Conservation (phyloP, 257 asterid genomes). For the Perilla frutescens region DNA sequence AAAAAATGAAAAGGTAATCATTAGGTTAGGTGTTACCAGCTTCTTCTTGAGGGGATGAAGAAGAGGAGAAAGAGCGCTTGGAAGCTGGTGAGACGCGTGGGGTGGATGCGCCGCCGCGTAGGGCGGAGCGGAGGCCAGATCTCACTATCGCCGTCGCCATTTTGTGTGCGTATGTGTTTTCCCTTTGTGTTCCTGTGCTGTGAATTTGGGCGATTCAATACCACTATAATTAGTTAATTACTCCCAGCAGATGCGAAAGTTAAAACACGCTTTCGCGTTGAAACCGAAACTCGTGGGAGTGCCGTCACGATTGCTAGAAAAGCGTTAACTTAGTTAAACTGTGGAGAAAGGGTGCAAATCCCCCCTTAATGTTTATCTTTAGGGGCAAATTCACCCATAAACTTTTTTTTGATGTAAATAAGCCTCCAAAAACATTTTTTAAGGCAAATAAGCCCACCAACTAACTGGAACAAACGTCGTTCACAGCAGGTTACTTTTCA, state of each 20-base stretch:
- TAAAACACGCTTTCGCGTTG: slow-evolving; percentile 15
- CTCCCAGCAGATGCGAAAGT: not conserved
- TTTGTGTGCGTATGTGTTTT: slow-evolving; percentile 1
- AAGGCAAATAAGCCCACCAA: too few species aligned
- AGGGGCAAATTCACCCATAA: too few species aligned
- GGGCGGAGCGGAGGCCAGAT: slow-evolving; percentile 84
- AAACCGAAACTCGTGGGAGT: not conserved
- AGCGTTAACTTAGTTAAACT: too few species aligned
- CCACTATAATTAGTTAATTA: not conserved
- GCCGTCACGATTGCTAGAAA: not conserved
- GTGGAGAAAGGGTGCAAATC: too few species aligned
- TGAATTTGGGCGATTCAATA: not conserved
- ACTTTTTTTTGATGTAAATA: too few species aligned
- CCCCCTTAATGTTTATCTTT: too few species aligned
- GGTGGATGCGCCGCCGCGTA: slow-evolving; percentile 65
- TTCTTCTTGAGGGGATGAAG: slow-evolving; percentile 73
- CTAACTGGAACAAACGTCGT: too few species aligned
- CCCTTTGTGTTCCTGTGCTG: not conserved
- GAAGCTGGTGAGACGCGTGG: slow-evolving; percentile 53
- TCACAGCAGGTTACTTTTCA: too few species aligned
- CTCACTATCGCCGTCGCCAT: slow-evolving; percentile 90
- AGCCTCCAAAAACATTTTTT: too few species aligned
- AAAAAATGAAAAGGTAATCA: not conserved
- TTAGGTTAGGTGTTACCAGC: slow-evolving; percentile 59
- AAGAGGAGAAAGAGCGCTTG: slow-evolving; percentile 66